Evolutionary conservation across 2,329 filamentous ascomycete genomes (phyloP).

Genomic region (Bipolaris oryzae): DNA sequence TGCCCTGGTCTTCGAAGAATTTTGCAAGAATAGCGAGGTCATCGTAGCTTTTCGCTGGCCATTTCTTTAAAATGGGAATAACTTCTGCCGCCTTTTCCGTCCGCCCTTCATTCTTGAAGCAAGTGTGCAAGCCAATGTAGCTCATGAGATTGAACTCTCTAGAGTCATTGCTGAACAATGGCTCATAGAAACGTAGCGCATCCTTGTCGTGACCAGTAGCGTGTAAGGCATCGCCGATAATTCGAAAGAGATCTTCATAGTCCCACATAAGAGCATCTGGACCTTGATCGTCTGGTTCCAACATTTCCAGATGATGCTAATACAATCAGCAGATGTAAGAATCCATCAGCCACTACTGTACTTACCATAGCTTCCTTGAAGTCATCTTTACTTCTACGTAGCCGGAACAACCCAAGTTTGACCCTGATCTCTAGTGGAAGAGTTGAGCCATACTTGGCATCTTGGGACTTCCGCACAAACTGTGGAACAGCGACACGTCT

Average conservation of each 20-base stretch:
- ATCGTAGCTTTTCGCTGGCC: constrained; percentile 73
- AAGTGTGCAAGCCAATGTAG: constrained; percentile 56
- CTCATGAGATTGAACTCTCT: constrained; percentile 38
- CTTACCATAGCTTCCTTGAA: constrained; percentile 75
- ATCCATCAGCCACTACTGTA: constrained; percentile 58
- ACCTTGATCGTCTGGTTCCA: constrained; percentile 67
- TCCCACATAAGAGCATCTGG: constrained; percentile 62
- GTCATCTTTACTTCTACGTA: constrained; percentile 68
- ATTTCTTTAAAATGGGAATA: constrained; percentile 75
- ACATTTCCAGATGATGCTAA: constrained; percentile 60
- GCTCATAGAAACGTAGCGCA: constrained; percentile 64
- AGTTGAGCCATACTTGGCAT: constrained; percentile 70
- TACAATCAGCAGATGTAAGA: constrained; percentile 34
- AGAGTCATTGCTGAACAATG: constrained; percentile 45
- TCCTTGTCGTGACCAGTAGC: constrained; percentile 58
- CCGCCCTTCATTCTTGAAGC: constrained; percentile 69
- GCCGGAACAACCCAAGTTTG: constrained; percentile 82
- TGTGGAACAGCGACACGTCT: constrained; percentile 67
- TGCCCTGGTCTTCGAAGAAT: constrained; percentile 73
- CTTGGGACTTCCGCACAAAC: constrained; percentile 64
- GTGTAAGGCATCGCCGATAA: constrained; percentile 67
- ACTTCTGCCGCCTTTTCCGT: constrained; percentile 75
- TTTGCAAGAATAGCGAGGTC: constrained; percentile 80
- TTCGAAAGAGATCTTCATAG: constrained; percentile 79
- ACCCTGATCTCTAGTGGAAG: constrained; percentile 82